Evolutionary conservation across 2,329 filamentous ascomycete species (phyloP).

Genomic region (Xylaria sp.): DNA sequence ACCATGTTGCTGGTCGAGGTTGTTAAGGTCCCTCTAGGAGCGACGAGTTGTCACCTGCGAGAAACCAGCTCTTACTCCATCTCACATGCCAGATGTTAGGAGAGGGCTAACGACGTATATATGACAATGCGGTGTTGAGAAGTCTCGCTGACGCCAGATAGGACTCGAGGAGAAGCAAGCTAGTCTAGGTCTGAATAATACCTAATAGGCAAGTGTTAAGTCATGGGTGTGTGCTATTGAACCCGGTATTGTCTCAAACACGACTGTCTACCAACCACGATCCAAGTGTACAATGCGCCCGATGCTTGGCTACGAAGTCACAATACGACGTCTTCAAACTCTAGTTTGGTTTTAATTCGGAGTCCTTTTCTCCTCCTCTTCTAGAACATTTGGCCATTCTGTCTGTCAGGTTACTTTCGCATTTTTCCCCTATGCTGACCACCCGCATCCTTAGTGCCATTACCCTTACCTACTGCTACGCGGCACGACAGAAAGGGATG

Average conservation of each 20-base stretch:
- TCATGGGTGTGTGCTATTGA: constrained; percentile 1
- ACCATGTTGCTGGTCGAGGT: constrained; percentile 27
- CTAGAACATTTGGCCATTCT: constrained; percentile 9
- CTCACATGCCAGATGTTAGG: constrained; percentile 16
- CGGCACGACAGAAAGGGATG: constrained; percentile 5
- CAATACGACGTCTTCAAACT: constrained; percentile 10
- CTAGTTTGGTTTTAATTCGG: constrained; percentile 4
- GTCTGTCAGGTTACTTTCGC: background rate
- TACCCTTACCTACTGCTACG: background rate
- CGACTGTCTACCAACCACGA: background rate
- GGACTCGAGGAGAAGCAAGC: background rate
- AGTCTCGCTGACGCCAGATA: background rate
- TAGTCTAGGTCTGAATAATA: background rate
- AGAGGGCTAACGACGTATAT: background rate
- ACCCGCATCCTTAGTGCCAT: background rate
- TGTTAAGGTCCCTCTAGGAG: constrained; percentile 6
- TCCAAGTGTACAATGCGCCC: constrained; percentile 8
- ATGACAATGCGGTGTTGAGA: background rate
- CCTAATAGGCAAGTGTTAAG: background rate
- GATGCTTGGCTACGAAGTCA: background rate
- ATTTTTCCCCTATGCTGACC: background rate
- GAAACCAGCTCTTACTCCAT: constrained; percentile 24
- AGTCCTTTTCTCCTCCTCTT: constrained; percentile 6
- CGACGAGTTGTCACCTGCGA: constrained; percentile 26
- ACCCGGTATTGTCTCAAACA: constrained; percentile 6